Conservation (phyloP, 305 asterid species). For the Fraxinus latifolia region DNA sequence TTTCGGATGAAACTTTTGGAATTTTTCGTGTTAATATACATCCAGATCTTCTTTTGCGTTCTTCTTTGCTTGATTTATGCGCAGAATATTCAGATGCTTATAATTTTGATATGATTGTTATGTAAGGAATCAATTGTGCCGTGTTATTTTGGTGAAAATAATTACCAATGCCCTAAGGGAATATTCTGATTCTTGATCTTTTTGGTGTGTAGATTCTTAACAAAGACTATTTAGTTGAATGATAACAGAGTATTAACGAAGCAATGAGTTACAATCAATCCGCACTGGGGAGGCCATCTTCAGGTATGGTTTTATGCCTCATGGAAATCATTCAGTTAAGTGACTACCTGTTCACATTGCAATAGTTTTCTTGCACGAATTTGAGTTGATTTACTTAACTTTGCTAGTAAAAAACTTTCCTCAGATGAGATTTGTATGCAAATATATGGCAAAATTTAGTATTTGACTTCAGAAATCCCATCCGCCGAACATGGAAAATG, state of each 20-base stretch:
- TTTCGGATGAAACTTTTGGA: background rate
- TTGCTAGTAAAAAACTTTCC: background rate
- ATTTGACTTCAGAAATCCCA: background rate
- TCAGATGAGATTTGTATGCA: background rate
- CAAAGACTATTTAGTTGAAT: conserved; percentile 33
- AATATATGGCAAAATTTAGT: background rate
- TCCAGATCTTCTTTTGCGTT: background rate
- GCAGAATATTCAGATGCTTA: background rate
- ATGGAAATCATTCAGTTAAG: background rate
- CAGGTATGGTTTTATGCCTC: conserved; percentile 42
- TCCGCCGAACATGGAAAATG: background rate
- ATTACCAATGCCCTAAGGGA: background rate
- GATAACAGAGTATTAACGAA: conserved; percentile 33
- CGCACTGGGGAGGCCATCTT: conserved; percentile 45
- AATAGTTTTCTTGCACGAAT: background rate
- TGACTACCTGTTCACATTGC: background rate
- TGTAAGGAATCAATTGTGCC: background rate
- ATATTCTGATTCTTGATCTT: conserved; percentile 14
- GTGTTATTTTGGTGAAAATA: background rate
- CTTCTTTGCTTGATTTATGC: background rate
- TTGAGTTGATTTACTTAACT: background rate
- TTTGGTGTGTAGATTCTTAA: conserved; percentile 22
- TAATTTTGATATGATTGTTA: background rate
- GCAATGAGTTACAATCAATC: conserved; percentile 49
- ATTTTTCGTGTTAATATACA: background rate